Conservation (phyloP, 352 stramenopile species). For the Pythium periplocum region DNA sequence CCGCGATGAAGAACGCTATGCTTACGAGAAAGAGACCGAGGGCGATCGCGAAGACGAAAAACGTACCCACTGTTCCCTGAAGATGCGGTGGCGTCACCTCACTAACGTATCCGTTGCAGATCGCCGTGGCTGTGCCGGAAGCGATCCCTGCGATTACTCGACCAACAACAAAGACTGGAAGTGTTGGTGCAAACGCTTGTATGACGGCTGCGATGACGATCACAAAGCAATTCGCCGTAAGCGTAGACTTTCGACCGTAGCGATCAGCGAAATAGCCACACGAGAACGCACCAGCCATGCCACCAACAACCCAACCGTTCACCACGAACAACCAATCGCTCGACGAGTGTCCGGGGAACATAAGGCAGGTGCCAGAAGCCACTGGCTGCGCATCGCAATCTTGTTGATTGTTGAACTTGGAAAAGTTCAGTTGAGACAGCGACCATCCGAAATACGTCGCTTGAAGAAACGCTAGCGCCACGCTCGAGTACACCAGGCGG, state of each 20-base stretch:
- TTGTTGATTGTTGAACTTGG: conserved; percentile 31
- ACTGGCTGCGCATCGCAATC: conserved; percentile 22
- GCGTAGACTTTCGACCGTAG: conserved; percentile 26
- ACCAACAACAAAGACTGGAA: conserved; percentile 31
- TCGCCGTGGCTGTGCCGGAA: conserved; percentile 27
- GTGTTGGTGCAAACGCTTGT: conserved; percentile 30
- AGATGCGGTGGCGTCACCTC: conserved; percentile 29
- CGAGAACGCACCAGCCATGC: conserved; percentile 24
- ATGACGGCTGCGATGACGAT: conserved; percentile 32
- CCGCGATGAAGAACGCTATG: conserved; percentile 26
- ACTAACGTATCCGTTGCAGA: conserved; percentile 26
- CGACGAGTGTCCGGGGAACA: conserved; percentile 34
- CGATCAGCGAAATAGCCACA: conserved; percentile 27
- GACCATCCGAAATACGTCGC: conserved; percentile 34
- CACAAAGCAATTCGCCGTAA: conserved; percentile 22
- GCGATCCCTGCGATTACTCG: conserved; percentile 32
- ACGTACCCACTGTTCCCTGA: conserved; percentile 30
- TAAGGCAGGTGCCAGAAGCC: conserved; percentile 22
- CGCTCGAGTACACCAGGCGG: conserved; percentile 26
- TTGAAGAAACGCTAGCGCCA: conserved; percentile 29
- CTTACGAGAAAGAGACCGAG: conserved; percentile 24
- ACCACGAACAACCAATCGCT: conserved; percentile 32
- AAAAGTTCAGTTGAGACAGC: conserved; percentile 39
- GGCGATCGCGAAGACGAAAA: conserved; percentile 22
- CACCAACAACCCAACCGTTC: conserved; percentile 34